Percentiles rank a stretch among this genome's conserved stretches.
Evolutionary conservation across 2,329 filamentous ascomycete genomes (phyloP).

Genomic region (Sporothrix pseudoabietina): DNA sequence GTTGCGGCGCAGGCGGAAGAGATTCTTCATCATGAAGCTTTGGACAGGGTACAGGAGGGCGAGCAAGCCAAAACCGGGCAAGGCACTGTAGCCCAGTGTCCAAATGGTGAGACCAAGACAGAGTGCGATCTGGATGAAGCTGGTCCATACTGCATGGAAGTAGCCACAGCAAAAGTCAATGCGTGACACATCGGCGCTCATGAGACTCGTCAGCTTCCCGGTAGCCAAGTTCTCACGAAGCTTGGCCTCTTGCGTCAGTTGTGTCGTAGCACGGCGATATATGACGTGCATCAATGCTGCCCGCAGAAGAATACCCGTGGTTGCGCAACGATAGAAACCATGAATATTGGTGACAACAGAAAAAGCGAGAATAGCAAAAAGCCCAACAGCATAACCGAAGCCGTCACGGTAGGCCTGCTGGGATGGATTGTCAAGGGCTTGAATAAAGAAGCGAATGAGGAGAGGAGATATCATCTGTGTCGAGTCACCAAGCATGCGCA

Average conservation of each 20-base stretch:
- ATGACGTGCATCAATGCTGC: slow-evolving; percentile 31
- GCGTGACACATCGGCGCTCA: slow-evolving; percentile 42
- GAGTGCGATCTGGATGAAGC: slow-evolving; percentile 40
- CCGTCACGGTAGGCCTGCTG: slow-evolving; percentile 35
- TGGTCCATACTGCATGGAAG: slow-evolving; percentile 41
- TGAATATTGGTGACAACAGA: slow-evolving; percentile 39
- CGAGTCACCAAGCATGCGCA: slow-evolving; percentile 39
- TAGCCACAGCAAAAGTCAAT: slow-evolving; percentile 42
- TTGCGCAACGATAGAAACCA: slow-evolving; percentile 37
- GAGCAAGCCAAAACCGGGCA: slow-evolving; percentile 38
- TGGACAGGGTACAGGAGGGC: slow-evolving; percentile 37
- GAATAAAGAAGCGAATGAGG: slow-evolving; percentile 38
- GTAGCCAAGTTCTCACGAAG: slow-evolving; percentile 36
- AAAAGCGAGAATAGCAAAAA: slow-evolving; percentile 37
- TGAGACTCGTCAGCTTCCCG: slow-evolving; percentile 41
- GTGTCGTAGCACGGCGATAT: slow-evolving; percentile 35
- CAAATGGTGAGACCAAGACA: slow-evolving; percentile 38
- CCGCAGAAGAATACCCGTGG: slow-evolving; percentile 27
- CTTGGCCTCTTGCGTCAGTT: slow-evolving; percentile 33
- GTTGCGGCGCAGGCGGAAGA: slow-evolving; percentile 36
- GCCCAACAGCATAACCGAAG: slow-evolving; percentile 37
- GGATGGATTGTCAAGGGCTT: slow-evolving; percentile 35
- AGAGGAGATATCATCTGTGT: slow-evolving; percentile 37
- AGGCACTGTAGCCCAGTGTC: slow-evolving; percentile 38
- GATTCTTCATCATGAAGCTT: slow-evolving; percentile 35